Evolutionary conservation across 768 basidiomycete genomes (phyloP).

Genomic region (Pholiota conissans): DNA sequence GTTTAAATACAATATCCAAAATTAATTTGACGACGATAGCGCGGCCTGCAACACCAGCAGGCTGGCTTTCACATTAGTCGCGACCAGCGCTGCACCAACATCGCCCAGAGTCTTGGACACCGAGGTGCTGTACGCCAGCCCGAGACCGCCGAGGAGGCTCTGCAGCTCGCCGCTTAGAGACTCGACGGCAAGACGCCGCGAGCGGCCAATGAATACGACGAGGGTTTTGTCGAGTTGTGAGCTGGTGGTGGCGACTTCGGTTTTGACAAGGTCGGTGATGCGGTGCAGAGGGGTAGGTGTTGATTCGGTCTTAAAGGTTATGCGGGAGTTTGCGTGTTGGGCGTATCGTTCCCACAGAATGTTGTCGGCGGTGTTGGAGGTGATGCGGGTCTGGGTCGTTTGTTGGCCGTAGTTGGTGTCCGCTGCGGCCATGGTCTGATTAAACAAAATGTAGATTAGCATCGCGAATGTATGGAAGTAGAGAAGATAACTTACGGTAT

Average conservation of each 20-base stretch:
- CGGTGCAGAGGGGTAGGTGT: slow-evolving; percentile 57
- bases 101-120: slow-evolving; percentile 76
- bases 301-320: slow-evolving; percentile 49
- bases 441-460: neutral
- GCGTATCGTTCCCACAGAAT: slow-evolving; percentile 72
- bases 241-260: slow-evolving; percentile 24
- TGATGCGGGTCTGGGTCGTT: slow-evolving; percentile 64
- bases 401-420: slow-evolving; percentile 74
- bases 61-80: slow-evolving; percentile 47
- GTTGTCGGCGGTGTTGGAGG: slow-evolving; percentile 83
- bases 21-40: slow-evolving; percentile 3
- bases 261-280: slow-evolving; percentile 45
- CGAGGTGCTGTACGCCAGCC: slow-evolving; percentile 48
- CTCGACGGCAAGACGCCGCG: slow-evolving; percentile 65
- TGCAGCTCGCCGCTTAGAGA: slow-evolving; percentile 60
- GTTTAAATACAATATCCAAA: no score
- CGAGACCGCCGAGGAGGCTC: slow-evolving; percentile 40
- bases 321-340: slow-evolving; percentile 21
- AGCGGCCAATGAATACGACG: slow-evolving; percentile 72
- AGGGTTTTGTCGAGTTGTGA: slow-evolving; percentile 39
- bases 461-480: no score
- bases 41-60: slow-evolving; percentile 58
- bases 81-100: slow-evolving; percentile 68
- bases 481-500: slow-evolving; percentile 30
- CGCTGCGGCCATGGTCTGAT: slow-evolving; percentile 45